phyloP scores from a whole-genome alignment of 495 filamentous ascomycete species.

The Talaromyces trachyspermus region DNA sequence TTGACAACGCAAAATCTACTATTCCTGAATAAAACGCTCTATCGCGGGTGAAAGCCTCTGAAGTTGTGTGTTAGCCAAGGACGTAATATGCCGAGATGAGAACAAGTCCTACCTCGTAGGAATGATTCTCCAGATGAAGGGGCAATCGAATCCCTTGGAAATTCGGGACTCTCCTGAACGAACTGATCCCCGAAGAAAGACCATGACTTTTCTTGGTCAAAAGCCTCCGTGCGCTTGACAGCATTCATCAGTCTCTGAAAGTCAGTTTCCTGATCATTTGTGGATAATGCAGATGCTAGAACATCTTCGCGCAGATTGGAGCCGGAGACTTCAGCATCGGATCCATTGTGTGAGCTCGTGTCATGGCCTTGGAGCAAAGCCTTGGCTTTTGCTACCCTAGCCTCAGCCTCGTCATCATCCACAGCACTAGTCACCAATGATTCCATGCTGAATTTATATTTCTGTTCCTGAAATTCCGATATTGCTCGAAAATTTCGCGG shows the following conservation, averaged over 20 bases:
- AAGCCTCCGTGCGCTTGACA: constrained; percentile 67
- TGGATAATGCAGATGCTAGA: constrained; percentile 35
- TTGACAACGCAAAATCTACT: constrained; percentile 49
- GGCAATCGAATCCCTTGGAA: constrained; percentile 24
- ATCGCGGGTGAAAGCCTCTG: constrained; percentile 44
- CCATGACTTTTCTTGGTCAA: constrained; percentile 51
- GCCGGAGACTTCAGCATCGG: constrained; percentile 11
- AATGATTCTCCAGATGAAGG: constrained; percentile 19
- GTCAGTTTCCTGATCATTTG: constrained; percentile 48
- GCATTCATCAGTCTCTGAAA: constrained; percentile 57
- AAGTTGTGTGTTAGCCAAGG: constrained; percentile 3
- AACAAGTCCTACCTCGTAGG: constrained; percentile 28
- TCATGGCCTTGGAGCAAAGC: constrained; percentile 27
- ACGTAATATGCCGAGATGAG: background rate
- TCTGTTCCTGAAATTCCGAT: constrained; percentile 15
- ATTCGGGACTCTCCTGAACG: constrained; percentile 27
- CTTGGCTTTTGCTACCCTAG: constrained; percentile 45
- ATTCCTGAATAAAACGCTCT: constrained; percentile 64
- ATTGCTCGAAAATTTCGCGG: background rate
- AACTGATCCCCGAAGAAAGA: constrained; percentile 53
- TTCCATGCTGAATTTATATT: constrained; percentile 62
- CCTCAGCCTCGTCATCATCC: constrained; percentile 50
- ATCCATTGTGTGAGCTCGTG: constrained; percentile 8
- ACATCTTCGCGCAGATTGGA: constrained; percentile 33
- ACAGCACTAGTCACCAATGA: constrained; percentile 53